A percentile compares a stretch with the other conserved stretches of the same genome.
Evolutionary conservation across 164 flowering plant genomes (phyloP).

Genomic region (Piper betle): DNA sequence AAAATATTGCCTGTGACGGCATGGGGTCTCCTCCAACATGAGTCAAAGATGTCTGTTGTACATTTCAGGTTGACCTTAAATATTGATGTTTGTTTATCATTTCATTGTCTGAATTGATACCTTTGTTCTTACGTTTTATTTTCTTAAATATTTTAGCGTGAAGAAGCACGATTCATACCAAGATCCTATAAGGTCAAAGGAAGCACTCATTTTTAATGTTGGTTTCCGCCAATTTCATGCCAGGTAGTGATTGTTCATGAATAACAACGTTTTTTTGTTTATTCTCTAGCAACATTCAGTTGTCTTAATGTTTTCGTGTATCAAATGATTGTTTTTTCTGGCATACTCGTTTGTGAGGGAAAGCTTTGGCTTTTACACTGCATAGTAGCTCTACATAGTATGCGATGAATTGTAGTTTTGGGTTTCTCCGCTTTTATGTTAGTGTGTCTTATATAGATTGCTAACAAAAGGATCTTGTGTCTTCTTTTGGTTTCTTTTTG

Average conservation of each 20-base stretch:
- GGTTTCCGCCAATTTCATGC: constrained; percentile 92
- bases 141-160: constrained; percentile 33
- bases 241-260: constrained; percentile 27
- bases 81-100: neutral
- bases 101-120: neutral
- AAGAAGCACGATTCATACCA: constrained; percentile 73
- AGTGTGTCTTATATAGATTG: no score
- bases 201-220: constrained; percentile 72
- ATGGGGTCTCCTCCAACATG: constrained; percentile 91
- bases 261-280: no score
- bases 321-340: neutral
- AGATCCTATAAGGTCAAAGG: constrained; percentile 81
- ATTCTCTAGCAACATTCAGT: no score
- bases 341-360: neutral
- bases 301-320: neutral
- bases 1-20: constrained; percentile 42
- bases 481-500: constrained; percentile 6
- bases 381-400: neutral
- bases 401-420: neutral
- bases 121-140: neutral
- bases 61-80: constrained; percentile 78
- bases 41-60: constrained; percentile 93
- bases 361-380: neutral
- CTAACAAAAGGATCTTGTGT: neutral
- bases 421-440: neutral